Evolutionary conservation across 768 basidiomycete species (phyloP), one percentile per base, ranked within the genome.

Genomic region (Suillus paluster): DNA sequence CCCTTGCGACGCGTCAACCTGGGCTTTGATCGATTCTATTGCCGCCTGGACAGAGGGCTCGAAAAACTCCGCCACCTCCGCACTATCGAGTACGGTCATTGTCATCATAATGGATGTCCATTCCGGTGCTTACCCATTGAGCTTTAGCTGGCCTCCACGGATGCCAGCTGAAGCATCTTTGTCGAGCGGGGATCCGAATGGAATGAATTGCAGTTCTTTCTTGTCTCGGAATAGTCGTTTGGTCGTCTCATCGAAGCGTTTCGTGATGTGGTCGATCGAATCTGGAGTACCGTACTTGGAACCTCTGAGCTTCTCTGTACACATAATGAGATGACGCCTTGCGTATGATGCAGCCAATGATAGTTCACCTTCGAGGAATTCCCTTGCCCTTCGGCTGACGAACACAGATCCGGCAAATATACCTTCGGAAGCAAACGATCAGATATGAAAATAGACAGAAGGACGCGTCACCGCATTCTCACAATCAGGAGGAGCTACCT

Each of bases 401-500:
- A 93, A 93, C 15, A 93, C 89, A 5, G 91, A 92, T 27, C 91
- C 91, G 49, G 90, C 89, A 72, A 93, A 93, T 44, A 92, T 84
- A 73, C 88, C 88, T 90, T 67, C n/a, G 52, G 60, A 58, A 59
- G 50, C 54, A 38, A 17, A 39, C 25, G 38, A 39, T 55, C 38
- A 55, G 54, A 39, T 5, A 6, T 17, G 44, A 65, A 27, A 62
- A 48, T 45, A 49, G 23, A 57, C 49, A 7, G 55, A 8, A 9
- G 44, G 21, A 55, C 54, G 38, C 54, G 54, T 55, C 54, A 55
- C 23, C 10, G 17, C 5, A 55, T 55, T 77, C 86, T 62, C 64
- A 89, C 91, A 93, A 73, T 93, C 91, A 12, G 91, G 89, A 27
- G 91, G 91, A 3, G 91, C 91, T 66, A 92, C 86, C 75, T 93